phyloP scores from a whole-genome alignment of 176 grass and related monocot species.

The Avena insularis region DNA sequence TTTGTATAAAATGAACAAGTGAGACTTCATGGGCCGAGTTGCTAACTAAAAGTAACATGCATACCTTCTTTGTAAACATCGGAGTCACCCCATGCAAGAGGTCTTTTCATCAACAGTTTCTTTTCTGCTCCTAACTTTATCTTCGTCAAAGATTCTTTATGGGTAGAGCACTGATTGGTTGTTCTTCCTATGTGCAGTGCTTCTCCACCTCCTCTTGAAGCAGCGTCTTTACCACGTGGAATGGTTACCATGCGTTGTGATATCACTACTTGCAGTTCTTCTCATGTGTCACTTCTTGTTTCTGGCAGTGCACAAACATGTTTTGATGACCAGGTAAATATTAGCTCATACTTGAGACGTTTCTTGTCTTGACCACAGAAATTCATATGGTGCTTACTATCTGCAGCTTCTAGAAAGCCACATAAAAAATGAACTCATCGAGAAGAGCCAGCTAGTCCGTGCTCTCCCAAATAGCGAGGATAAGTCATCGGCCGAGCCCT shows the following conservation, averaged over 20 bases:
- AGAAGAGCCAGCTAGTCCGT: constrained; percentile 87
- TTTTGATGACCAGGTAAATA: constrained; percentile 91
- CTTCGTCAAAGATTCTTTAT: constrained; percentile 16
- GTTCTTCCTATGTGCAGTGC: constrained; percentile 66
- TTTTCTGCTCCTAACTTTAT: constrained; percentile 36
- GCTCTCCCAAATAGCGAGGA: constrained; percentile 66
- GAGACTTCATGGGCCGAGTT: constrained; percentile 25
- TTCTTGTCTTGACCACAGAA: constrained; percentile 4
- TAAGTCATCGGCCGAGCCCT: constrained; percentile 58
- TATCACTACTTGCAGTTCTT: constrained; percentile 80
- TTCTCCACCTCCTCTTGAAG: constrained; percentile 85
- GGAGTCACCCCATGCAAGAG: constrained; percentile 4
- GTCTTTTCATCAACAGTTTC: constrained; percentile 5
- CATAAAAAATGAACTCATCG: constrained; percentile 90
- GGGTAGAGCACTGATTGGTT: constrained; percentile 23
- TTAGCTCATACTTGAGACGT: constrained; percentile 18
- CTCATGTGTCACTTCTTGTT: constrained; percentile 93
- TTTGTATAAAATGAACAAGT: neutral
- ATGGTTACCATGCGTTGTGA: constrained; percentile 99
- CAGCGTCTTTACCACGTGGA: constrained; percentile 83
- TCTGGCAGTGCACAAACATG: constrained; percentile 99
- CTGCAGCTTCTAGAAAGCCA: constrained; percentile 89
- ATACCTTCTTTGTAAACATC: constrained; percentile 25
- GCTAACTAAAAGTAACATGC: constrained; percentile 19
- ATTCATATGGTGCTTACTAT: constrained; percentile 44